phyloP scores from a whole-genome alignment of 2,329 filamentous ascomycete species.

The Talaromyces sp. region DNA sequence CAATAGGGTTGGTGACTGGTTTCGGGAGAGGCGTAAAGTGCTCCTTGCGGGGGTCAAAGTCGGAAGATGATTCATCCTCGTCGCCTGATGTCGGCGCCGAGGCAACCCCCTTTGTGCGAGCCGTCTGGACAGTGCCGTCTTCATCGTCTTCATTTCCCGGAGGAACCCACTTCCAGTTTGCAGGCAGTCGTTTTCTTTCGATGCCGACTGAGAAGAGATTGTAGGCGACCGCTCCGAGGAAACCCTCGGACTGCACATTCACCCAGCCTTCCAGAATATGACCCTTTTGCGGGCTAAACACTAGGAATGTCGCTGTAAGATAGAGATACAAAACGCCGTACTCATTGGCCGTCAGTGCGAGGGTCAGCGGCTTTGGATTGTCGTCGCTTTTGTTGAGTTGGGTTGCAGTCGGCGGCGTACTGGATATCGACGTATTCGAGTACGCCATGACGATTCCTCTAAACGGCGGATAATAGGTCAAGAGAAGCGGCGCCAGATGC shows the following conservation, averaged over 20 bases:
- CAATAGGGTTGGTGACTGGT: constrained; percentile 25
- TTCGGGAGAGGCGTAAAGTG: constrained; percentile 33
- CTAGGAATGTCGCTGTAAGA: constrained; percentile 78
- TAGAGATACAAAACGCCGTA: constrained; percentile 83
- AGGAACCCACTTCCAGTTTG: constrained; percentile 73
- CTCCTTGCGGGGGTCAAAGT: constrained; percentile 34
- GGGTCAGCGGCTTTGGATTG: constrained; percentile 34
- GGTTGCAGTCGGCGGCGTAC: constrained; percentile 29
- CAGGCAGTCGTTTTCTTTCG: constrained; percentile 67
- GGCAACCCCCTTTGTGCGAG: constrained; percentile 16
- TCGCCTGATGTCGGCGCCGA: constrained; percentile 10
- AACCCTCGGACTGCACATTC: constrained; percentile 81
- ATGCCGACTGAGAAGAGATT: constrained; percentile 91
- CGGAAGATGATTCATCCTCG: constrained; percentile 17
- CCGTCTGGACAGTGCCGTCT: constrained; percentile 10
- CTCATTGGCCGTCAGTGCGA: constrained; percentile 59
- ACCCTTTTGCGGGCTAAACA: constrained; percentile 72
- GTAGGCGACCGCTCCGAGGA: constrained; percentile 83
- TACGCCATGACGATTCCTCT: constrained; percentile 55
- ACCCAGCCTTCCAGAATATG: constrained; percentile 73
- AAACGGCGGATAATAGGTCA: constrained; percentile 57
- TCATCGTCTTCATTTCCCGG: constrained; percentile 35
- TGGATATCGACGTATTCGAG: constrained; percentile 39
- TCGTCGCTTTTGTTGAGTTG: constrained; percentile 21
- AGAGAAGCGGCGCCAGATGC: constrained; percentile 57